phyloP scores from a whole-genome alignment of 2,329 filamentous ascomycete genomes.

The Fusarium continuum region DNA sequence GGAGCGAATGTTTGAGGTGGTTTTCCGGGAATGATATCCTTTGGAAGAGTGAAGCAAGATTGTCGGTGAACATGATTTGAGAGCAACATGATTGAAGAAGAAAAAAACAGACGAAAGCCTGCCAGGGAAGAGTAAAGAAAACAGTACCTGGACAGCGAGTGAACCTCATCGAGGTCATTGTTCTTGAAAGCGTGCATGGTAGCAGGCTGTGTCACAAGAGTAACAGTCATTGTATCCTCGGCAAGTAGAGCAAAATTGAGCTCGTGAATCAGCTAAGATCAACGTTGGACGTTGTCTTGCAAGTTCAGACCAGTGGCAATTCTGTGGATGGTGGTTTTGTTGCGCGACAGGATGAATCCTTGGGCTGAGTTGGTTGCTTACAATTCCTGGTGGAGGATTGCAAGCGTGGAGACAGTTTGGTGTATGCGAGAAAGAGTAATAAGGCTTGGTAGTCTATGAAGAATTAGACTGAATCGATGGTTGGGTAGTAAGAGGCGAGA shows the following conservation, averaged over 20 bases:
- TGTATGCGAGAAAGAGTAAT: slow-evolving; percentile 34
- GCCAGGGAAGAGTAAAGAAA: slow-evolving; percentile 58
- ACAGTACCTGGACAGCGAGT: slow-evolving; percentile 70
- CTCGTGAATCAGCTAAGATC: slow-evolving; percentile 44
- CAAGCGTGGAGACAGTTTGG: slow-evolving; percentile 29
- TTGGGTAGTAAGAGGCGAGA: slow-evolving; percentile 53
- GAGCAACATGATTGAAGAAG: slow-evolving; percentile 44
- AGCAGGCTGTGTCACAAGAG: slow-evolving; percentile 58
- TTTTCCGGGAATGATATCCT: slow-evolving; percentile 36
- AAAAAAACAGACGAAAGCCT: slow-evolving; percentile 50
- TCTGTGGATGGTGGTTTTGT: slow-evolving; percentile 42
- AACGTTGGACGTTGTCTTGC: slow-evolving; percentile 44
- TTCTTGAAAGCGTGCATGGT: slow-evolving; percentile 64
- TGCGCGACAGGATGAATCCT: slow-evolving; percentile 45
- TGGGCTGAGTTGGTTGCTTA: slow-evolving; percentile 38
- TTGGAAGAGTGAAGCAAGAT: slow-evolving; percentile 39
- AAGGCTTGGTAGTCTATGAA: slow-evolving; percentile 39
- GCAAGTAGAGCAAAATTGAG: slow-evolving; percentile 44
- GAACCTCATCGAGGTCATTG: slow-evolving; percentile 67
- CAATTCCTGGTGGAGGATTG: slow-evolving; percentile 33
- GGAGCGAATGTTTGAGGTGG: slow-evolving; percentile 10
- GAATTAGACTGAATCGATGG: slow-evolving; percentile 38
- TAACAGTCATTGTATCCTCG: slow-evolving; percentile 59
- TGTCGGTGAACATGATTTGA: slow-evolving; percentile 43
- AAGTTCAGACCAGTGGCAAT: slow-evolving; percentile 43